A percentile compares a stretch with the other conserved stretches of the same genome.
phyloP scores from a whole-genome alignment of 1,139 yeast species.

The Ashbya aceris region DNA sequence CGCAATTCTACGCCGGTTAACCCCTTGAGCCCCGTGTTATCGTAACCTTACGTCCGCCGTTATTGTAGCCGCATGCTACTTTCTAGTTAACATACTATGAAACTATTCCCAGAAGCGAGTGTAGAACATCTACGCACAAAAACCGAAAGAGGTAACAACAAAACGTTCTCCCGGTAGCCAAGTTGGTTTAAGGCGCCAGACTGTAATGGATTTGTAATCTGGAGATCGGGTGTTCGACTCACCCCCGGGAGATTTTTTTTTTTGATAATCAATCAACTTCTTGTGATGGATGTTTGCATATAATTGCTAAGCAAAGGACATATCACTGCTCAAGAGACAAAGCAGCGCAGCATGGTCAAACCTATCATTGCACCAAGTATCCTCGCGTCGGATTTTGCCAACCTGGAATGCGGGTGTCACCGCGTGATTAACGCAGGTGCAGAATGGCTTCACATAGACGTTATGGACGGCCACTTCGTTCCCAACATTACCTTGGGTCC shows the following conservation, averaged over 20 bases:
- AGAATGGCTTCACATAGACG: slow-evolving; percentile 96
- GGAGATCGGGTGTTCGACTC: slow-evolving; percentile 26
- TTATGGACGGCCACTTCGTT: slow-evolving; percentile 98
- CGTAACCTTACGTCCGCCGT: no score
- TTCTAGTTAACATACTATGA: no score
- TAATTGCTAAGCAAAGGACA: not conserved
- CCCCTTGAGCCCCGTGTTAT: no score
- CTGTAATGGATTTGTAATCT: slow-evolving; percentile 20
- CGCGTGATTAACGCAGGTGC: slow-evolving; percentile 68
- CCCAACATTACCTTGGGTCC: slow-evolving; percentile 94
- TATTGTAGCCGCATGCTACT: no score
- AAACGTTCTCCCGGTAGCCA: slow-evolving; percentile 21
- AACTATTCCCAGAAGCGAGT: no score
- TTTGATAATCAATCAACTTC: not conserved
- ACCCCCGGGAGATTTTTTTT: slow-evolving; percentile 23
- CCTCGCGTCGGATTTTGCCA: slow-evolving; percentile 87
- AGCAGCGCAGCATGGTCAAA: slow-evolving; percentile 47
- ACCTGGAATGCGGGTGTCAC: slow-evolving; percentile 81
- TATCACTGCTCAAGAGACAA: not conserved
- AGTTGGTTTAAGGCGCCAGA: slow-evolving; percentile 26
- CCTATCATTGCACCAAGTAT: slow-evolving; percentile 94
- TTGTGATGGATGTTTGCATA: not conserved
- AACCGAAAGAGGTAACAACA: not conserved
- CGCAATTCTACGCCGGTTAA: no score
- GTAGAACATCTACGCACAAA: no score